Conservation (phyloP, 495 filamentous ascomycete species). For the Penicillium antarcticum region DNA sequence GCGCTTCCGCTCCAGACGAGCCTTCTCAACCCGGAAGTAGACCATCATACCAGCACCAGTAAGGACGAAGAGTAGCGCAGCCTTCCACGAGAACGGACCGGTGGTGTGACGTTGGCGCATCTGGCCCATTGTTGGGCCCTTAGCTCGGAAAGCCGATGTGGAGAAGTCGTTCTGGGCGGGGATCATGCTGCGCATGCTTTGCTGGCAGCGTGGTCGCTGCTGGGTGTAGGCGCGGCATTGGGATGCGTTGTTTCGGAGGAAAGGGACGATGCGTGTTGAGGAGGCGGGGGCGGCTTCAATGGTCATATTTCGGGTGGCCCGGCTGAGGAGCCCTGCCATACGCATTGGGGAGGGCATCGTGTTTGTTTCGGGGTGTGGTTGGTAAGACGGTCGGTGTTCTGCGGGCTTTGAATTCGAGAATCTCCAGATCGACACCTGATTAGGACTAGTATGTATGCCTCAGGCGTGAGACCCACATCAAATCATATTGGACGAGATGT, state of each 20-base stretch:
- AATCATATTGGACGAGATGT: no score
- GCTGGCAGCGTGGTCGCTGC: slow-evolving; percentile 22
- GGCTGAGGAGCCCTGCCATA: slow-evolving; percentile 26
- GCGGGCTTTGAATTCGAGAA: slow-evolving; percentile 15
- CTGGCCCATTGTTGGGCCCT: slow-evolving; percentile 42
- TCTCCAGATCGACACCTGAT: slow-evolving; percentile 24
- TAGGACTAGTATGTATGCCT: slow-evolving; percentile 15
- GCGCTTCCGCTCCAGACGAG: slow-evolving; percentile 77
- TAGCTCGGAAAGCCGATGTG: slow-evolving; percentile 24
- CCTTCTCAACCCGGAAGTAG: slow-evolving; percentile 91
- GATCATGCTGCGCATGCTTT: slow-evolving; percentile 11
- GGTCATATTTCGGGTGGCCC: slow-evolving; percentile 22
- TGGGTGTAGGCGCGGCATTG: slow-evolving; percentile 27
- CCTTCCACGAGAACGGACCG: slow-evolving; percentile 83
- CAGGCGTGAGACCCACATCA: not conserved
- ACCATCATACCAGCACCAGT: slow-evolving; percentile 73
- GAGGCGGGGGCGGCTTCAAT: slow-evolving; percentile 17
- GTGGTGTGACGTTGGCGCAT: slow-evolving; percentile 39
- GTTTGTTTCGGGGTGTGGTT: slow-evolving; percentile 1
- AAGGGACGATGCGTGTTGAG: slow-evolving; percentile 14
- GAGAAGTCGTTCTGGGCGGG: slow-evolving; percentile 28
- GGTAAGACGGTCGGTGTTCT: slow-evolving; percentile 7
- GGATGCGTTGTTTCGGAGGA: slow-evolving; percentile 19
- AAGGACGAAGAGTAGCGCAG: slow-evolving; percentile 79
- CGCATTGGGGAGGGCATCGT: slow-evolving; percentile 34